Conservation (phyloP, 331 rosid genomes). For the Telfairia occidentalis region DNA sequence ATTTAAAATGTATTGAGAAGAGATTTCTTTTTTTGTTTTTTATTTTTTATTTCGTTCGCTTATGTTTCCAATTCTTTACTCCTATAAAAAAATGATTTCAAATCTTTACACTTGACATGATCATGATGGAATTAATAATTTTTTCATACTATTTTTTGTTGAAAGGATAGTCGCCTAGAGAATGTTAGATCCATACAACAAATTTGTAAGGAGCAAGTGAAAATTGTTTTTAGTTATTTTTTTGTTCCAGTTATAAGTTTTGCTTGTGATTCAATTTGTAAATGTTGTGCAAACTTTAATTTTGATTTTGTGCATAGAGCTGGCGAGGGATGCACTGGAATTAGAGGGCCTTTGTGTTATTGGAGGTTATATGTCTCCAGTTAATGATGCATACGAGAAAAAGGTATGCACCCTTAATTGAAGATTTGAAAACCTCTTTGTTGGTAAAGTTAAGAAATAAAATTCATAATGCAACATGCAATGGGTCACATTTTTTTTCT, state of each 20-base stretch:
- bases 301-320: constrained; percentile 33
- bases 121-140: background rate
- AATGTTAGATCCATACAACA: background rate
- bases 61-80: background rate
- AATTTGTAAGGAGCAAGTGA: background rate
- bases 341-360: constrained; percentile 58
- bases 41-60: background rate
- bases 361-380: constrained; percentile 92
- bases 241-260: background rate
- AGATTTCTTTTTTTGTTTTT: background rate
- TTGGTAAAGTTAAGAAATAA: background rate
- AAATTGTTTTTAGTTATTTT: background rate
- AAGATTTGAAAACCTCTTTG: background rate
- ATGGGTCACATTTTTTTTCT: background rate
- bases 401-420: constrained; percentile 29
- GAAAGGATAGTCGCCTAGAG: background rate
- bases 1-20: background rate
- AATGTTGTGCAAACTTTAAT: background rate
- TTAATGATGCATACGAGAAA: constrained; percentile 86
- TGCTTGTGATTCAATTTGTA: background rate
- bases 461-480: background rate
- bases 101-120: background rate
- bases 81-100: too few relatives aligned
- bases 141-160: background rate
- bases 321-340: constrained; percentile 67